Base-by-base conservation (phyloP, 495 filamentous ascomycete genomes). In the Trichocladium antarcticum region DNA sequence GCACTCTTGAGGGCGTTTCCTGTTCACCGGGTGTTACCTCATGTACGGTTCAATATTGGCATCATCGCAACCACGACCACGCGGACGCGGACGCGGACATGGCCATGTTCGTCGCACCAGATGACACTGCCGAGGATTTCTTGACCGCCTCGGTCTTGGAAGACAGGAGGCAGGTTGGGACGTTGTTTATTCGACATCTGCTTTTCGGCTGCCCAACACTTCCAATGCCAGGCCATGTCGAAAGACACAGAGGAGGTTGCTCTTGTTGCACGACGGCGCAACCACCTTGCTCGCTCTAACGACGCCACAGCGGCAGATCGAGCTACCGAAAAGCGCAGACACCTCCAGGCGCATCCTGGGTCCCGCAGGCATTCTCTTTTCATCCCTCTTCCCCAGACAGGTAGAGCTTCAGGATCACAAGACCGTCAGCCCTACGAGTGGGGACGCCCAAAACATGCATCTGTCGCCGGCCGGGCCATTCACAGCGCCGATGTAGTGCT, bases 381-480 rank as follows among this genome's bases (percentile, higher is more conserved):
- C n/a, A n/a, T n/a, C n/a, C n/a, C n/a, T n/a, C n/a, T n/a, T n/a
- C n/a, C n/a, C n/a, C n/a, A n/a, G n/a, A n/a, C n/a, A n/a, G n/a
- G n/a, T n/a, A n/a, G 24, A 27, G 24, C 8, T 4, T 27, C 4
- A 27, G 24, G 24, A 27, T 15, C 1, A 8, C 0, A 10, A 27
- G 43, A 10, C 14, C 6, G 14, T 45, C 43, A 45, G 43, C 43
- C 43, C 43, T 45, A 45, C 32, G 43, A 45, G 31, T 21, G 22
- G 32, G 32, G 35, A 16, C 43, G 21, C 15, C 29, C 32, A 20
- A 45, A 36, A 37, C 16, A 45, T 45, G 43, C 43, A 37, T 45
- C 37, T 36, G 43, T 45, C 43, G 35, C 22, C 5, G 15, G 9
- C 9, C 43, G 43, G 43, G 20, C 32, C 43, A 17, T 35, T 29